Evolutionary conservation across 225 moss, liverwort and hornwort genomes (phyloP), one percentile per base, ranked within the genome.

Genomic region (Neckera pumila): DNA sequence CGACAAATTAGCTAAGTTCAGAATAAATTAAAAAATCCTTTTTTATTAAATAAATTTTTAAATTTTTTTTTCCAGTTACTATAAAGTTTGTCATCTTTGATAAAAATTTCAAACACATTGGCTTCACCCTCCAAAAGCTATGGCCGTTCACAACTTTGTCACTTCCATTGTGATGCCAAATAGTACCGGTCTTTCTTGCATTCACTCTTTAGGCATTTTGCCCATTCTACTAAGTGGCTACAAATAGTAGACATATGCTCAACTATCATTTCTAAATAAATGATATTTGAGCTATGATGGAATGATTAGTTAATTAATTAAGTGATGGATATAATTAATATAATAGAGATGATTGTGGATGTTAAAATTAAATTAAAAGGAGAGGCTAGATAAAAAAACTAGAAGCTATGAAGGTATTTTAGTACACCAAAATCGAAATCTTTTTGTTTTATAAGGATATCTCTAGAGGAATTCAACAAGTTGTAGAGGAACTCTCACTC

Each of bases 401-500:
- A 19, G 2, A 74, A 47, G 11, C 19, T 30, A 47, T 19, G 4
- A 47, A 31, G 7, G 19, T 31, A 47, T 74, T 31, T 18, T 45
- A 26, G 6, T 45, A 73, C 17, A 73, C 2, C 17, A 45, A 27
- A 47, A 45, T 18, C 17, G 18, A 74, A 31, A 31, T 74, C 2
- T 31, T 47, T 2, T 11, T 4, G 1, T 18, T 0, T 19, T 12
- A 4, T 19, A 11, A 30, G 47, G 11, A 7, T 17, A 31, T 11
- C 1, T 45, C 0, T 16, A 74, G 16, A 45, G 0, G 22, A 31
- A 18, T 47, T 1, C 31, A 18, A 74, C 4, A 47, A 47, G 2
- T 31, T 0, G 2, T 31, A 10, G 7, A 19, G 0, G 1, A 31
- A 74, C 1, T 72, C 5, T 74, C 3, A 30, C 7, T 28, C 7